Evolutionary conservation across 371 early-diverging fungal species (phyloP).

Genomic region (Mortierella sp.): DNA sequence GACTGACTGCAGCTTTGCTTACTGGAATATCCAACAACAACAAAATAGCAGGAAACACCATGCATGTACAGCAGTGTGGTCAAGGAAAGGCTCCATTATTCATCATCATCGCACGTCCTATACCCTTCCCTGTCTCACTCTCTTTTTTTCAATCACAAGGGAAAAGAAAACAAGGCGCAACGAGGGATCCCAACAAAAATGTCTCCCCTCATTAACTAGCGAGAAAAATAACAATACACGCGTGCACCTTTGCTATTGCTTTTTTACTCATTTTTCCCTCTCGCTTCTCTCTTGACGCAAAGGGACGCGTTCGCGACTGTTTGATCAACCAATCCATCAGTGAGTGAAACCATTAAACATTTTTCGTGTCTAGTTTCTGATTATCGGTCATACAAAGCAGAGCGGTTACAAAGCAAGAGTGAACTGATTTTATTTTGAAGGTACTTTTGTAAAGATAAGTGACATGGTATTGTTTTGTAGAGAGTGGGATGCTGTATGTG

Average conservation of each 20-base stretch:
- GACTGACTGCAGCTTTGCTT: too few species aligned
- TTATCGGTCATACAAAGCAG: not conserved
- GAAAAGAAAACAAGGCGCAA: not conserved
- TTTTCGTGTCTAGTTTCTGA: not conserved
- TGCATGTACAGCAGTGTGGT: not conserved
- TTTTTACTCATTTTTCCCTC: not conserved
- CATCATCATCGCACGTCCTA: not conserved
- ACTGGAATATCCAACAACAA: not conserved
- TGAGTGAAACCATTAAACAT: not conserved
- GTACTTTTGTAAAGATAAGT: not conserved
- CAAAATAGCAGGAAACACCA: not conserved
- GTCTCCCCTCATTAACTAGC: not conserved
- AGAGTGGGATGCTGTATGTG: not conserved
- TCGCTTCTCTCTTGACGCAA: too few species aligned
- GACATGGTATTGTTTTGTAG: not conserved
- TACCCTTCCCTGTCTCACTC: not conserved
- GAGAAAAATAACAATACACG: too few species aligned
- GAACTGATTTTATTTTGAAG: not conserved
- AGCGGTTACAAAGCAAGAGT: not conserved
- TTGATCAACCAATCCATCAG: not conserved
- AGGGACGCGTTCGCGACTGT: not conserved
- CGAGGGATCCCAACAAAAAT: slow-evolving; percentile 5
- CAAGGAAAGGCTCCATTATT: not conserved
- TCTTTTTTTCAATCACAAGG: not conserved
- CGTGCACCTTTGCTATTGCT: not conserved